Percentiles rank a stretch among this genome's conserved stretches.
These are phyloP conservation scores for Exophiala calicioides DNA, from an alignment of 2,329 filamentous ascomycete species.

Conservation along the genomic window DNA sequence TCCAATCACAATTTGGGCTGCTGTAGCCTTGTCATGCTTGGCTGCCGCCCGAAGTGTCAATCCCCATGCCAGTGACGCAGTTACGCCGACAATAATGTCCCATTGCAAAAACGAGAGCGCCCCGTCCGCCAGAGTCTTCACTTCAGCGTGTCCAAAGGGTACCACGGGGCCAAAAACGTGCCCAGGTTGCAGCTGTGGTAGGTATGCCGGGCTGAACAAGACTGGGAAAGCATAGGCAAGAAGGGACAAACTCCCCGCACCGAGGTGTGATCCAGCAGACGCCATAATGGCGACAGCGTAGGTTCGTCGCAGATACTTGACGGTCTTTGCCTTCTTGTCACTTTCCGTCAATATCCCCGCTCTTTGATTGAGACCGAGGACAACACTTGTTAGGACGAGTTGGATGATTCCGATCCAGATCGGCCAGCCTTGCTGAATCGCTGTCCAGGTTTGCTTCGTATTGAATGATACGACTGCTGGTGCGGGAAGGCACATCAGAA, in stretches of 20 bases:
- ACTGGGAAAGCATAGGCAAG: conserved; percentile 40
- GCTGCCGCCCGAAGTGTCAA: conserved; percentile 39
- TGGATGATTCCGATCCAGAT: conserved; percentile 48
- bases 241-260: conserved; percentile 44
- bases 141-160: conserved; percentile 32
- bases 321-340: conserved; percentile 32
- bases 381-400: conserved; percentile 33
- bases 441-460: conserved; percentile 51
- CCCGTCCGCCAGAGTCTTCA: conserved; percentile 43
- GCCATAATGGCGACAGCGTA: conserved; percentile 46
- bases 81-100: conserved; percentile 49
- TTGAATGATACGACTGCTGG: conserved; percentile 41
- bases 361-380: conserved; percentile 32
- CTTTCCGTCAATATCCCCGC: conserved; percentile 26
- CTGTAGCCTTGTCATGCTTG: conserved; percentile 34
- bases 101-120: conserved; percentile 51
- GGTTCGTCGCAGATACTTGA: conserved; percentile 39
- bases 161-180: conserved; percentile 44
- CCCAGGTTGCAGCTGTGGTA: conserved; percentile 40
- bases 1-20: conserved; percentile 33
- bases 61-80: conserved; percentile 49
- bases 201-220: conserved; percentile 38
- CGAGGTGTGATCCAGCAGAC: conserved; percentile 44
- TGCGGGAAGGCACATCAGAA: conserved; percentile 47
- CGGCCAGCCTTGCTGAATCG: conserved; percentile 55